phyloP scores from a whole-genome alignment of 371 early-diverging fungal genomes.

The Smittium culicis region DNA sequence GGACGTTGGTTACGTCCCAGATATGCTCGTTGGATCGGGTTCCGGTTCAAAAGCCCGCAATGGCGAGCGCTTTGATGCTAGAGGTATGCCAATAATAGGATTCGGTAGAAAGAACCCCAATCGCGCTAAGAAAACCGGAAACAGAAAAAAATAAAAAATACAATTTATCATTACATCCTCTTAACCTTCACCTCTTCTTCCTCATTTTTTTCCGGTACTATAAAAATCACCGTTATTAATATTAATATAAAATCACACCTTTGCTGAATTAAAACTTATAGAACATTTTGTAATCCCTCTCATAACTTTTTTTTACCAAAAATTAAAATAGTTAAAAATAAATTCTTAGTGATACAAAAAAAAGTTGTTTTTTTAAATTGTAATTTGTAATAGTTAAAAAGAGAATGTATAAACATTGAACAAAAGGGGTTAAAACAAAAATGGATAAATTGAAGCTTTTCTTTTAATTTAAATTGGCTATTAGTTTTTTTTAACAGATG shows the following conservation, averaged over 20 bases:
- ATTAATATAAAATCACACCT: too few relatives aligned
- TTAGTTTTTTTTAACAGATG: neutral
- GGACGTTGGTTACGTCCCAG: constrained; percentile 63
- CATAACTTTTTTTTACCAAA: neutral
- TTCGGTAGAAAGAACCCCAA: constrained; percentile 84
- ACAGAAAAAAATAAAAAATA: constrained; percentile 36
- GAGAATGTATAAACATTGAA: neutral
- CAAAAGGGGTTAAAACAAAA: neutral
- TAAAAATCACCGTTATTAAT: too few relatives aligned
- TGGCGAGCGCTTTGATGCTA: constrained; percentile 42
- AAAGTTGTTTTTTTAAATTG: too few relatives aligned
- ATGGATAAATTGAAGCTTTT: too few relatives aligned
- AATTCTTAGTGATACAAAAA: too few relatives aligned
- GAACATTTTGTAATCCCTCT: too few relatives aligned
- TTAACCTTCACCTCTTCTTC: too few relatives aligned
- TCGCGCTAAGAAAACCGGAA: constrained; percentile 38
- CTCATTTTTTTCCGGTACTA: constrained; percentile 1
- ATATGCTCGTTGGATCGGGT: constrained; percentile 14
- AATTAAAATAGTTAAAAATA: neutral
- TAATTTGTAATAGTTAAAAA: too few relatives aligned
- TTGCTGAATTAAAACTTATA: too few relatives aligned
- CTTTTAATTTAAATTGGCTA: too few relatives aligned
- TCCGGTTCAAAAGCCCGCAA: constrained; percentile 31
- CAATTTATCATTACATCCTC: neutral
- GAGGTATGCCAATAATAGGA: constrained; percentile 60